Evolutionary conservation across 352 stramenopile genomes (phyloP), one percentile per base, ranked within the genome.

Genomic region (Globisporangium uncinulatum): DNA sequence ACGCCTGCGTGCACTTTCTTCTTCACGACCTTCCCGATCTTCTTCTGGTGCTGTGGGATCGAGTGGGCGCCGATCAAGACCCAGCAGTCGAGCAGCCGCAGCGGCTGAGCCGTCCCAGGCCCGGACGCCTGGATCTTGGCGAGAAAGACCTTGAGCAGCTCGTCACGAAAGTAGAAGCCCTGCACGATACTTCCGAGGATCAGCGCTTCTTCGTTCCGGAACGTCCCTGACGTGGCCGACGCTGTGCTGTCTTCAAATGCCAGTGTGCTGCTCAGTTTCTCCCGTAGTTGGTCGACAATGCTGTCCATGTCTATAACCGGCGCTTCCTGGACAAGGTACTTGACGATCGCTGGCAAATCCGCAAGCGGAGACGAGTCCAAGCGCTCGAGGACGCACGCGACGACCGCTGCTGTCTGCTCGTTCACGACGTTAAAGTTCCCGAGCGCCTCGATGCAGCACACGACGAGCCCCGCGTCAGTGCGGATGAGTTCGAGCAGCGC

Each of bases 401-500:
- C 55, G 7, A 85, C 70, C 4, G 67, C 54, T 0, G 59, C 56
- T 0, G 66, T 79, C 37, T 84, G 72, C 37, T 83, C 65, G 8
- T 60, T 75, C 17, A 66, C 51, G 20, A 86, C 67, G 51, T 83
- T 79, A 51, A 88, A 86, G 56, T 86, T 86, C 4, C 73, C 71
- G 14, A 88, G 63, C 32, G 76, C 78, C 44, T 88, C 73, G 39
- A 88, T 76, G 56, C 75, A 81, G 42, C 65, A 71, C 19, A 83
- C 74, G 17, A 85, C 76, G 8, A 88, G 65, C 0, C 65, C 57
- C 0, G 69, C 69, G 44, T 86, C 73, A 21, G 43, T 63, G n/a
- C 70, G 61, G 48, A 88, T 83, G 29, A 81, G 66, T 37, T 88
- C 78, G 6, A 86, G 62, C 49, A 88, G 56, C 29, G 65, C 51